Conservation (phyloP, 2,329 filamentous ascomycete species). For the Verticillium nubilum region DNA sequence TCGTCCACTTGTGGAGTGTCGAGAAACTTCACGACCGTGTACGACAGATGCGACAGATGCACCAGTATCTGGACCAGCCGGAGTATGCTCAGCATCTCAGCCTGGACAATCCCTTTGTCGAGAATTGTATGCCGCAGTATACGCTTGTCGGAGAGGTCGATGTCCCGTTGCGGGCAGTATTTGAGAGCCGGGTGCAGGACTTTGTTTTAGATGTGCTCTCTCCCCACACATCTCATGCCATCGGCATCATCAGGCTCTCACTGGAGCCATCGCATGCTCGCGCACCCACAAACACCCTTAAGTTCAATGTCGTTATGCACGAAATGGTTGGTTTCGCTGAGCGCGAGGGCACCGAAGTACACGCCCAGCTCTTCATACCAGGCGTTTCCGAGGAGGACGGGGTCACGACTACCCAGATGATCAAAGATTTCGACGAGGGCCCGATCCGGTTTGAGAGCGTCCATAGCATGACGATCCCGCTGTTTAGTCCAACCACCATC, state of each 20-base stretch:
- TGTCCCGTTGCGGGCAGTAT: constrained; percentile 86
- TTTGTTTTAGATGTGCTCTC: constrained; percentile 87
- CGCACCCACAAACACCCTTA: constrained; percentile 85
- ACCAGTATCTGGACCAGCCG: constrained; percentile 92
- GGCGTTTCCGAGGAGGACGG: constrained; percentile 85
- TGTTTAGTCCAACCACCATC: constrained; percentile 69
- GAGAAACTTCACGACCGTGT: constrained; percentile 87
- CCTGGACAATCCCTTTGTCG: constrained; percentile 87
- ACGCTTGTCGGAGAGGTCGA: constrained; percentile 90
- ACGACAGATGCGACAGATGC: constrained; percentile 90
- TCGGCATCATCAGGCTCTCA: constrained; percentile 86
- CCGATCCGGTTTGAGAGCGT: constrained; percentile 94
- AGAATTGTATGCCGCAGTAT: constrained; percentile 86
- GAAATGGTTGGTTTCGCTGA: constrained; percentile 93
- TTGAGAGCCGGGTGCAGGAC: constrained; percentile 91
- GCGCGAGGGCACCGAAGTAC: constrained; percentile 89
- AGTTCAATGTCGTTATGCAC: constrained; percentile 99
- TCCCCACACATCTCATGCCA: constrained; percentile 83
- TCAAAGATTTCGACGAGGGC: constrained; percentile 87
- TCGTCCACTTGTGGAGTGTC: constrained; percentile 90
- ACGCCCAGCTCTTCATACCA: constrained; percentile 94
- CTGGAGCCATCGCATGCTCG: constrained; percentile 91
- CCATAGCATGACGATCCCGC: constrained; percentile 91
- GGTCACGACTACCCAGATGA: constrained; percentile 92
- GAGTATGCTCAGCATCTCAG: constrained; percentile 92